Percentiles rank a stretch among this genome's conserved stretches.
Evolutionary conservation across 495 filamentous ascomycete genomes (phyloP).

Genomic region (Xylaria bambusicola): DNA sequence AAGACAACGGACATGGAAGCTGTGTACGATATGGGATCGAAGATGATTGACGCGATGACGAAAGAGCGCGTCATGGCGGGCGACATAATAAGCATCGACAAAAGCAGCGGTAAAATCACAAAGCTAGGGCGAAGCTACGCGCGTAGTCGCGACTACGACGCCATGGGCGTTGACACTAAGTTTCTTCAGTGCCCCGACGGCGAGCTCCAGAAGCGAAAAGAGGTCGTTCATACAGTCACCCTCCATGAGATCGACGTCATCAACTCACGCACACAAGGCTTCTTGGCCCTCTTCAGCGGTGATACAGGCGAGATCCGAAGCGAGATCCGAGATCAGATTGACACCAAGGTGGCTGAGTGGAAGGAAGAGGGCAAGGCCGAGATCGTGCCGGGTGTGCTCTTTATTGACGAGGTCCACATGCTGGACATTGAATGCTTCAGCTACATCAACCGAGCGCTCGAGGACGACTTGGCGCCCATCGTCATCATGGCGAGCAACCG

Average conservation of each 20-base stretch:
- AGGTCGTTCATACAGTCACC: slow-evolving; percentile 94
- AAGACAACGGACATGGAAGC: slow-evolving; percentile 99
- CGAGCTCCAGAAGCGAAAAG: slow-evolving; percentile 94
- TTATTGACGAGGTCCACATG: slow-evolving; percentile 99
- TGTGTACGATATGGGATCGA: slow-evolving; percentile 97
- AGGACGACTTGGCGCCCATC: slow-evolving; percentile 90
- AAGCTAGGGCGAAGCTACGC: slow-evolving; percentile 94
- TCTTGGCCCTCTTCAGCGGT: slow-evolving; percentile 92
- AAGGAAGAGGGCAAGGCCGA: slow-evolving; percentile 98
- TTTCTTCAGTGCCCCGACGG: slow-evolving; percentile 98
- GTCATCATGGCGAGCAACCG: slow-evolving; percentile 99
- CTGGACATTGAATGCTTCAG: slow-evolving; percentile 99
- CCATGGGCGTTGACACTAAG: slow-evolving; percentile 97
- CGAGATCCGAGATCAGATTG: slow-evolving; percentile 97
- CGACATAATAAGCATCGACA: slow-evolving; percentile 97
- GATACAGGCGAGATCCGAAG: slow-evolving; percentile 98
- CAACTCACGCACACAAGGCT: slow-evolving; percentile 96
- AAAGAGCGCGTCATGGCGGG: slow-evolving; percentile 98
- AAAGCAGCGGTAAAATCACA: slow-evolving; percentile 94
- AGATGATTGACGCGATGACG: slow-evolving; percentile 99
- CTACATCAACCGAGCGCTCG: slow-evolving; percentile 95
- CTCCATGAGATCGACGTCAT: slow-evolving; percentile 99
- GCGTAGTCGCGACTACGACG: slow-evolving; percentile 94
- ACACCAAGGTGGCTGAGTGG: slow-evolving; percentile 97
- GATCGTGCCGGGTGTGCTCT: slow-evolving; percentile 95